Percentiles rank a stretch among this genome's conserved stretches.
Conservation (phyloP, 1,284 basidiomycete species). For the Peniophora sp. region DNA sequence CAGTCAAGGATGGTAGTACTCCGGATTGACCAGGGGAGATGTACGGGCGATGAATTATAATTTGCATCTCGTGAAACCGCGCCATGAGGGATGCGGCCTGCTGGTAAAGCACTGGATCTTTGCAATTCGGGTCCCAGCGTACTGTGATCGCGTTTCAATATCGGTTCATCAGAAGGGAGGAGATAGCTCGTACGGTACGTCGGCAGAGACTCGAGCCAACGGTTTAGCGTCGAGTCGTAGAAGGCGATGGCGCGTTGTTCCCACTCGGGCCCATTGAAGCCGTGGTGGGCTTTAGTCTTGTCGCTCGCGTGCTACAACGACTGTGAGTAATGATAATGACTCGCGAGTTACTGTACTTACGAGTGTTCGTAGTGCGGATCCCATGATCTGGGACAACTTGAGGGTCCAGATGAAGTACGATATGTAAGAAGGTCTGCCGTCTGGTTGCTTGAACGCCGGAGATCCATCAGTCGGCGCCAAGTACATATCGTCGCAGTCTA, state of each 20-base stretch:
- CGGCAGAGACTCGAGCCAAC: neutral
- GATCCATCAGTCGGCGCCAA: conserved; percentile 38
- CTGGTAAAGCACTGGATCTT: neutral
- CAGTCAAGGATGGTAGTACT: conserved; percentile 49
- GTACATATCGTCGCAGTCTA: conserved; percentile 56
- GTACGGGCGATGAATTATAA: neutral
- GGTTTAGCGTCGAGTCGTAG: neutral
- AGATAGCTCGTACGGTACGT: conserved; percentile 10
- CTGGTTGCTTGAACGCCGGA: conserved; percentile 35
- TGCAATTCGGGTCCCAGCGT: neutral
- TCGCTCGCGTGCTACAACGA: neutral
- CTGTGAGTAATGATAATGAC: neutral
- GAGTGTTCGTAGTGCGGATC: conserved; percentile 45
- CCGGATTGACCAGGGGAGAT: conserved; percentile 27
- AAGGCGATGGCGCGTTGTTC: neutral
- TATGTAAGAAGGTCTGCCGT: conserved; percentile 31
- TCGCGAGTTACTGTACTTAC: conserved; percentile 19
- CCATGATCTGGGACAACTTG: conserved; percentile 47
- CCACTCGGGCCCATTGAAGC: neutral
- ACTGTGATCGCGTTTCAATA: neutral
- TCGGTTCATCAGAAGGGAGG: neutral
- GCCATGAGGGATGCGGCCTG: neutral
- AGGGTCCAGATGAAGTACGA: conserved; percentile 43
- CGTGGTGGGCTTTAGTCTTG: neutral
- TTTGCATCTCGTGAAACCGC: neutral